Evolutionary conservation across 352 stramenopile species (phyloP), one percentile per base, ranked within the genome.

Genomic region (Phytophthora boehmeriae): DNA sequence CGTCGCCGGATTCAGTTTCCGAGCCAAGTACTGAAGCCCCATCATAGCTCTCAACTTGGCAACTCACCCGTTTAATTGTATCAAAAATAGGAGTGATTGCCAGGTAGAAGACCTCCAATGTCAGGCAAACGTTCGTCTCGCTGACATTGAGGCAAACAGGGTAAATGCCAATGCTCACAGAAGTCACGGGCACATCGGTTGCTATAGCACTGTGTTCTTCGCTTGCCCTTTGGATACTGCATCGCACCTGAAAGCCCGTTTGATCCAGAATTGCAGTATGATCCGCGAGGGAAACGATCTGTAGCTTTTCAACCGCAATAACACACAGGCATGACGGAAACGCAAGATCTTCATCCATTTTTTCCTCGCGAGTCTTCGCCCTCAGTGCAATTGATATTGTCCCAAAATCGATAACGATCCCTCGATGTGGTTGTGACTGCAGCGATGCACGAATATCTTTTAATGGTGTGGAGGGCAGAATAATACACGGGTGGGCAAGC

Each of bases 361-460:
- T 22, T 20, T 16, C 28, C n/a, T 61, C 47, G 5, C 23, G 20
- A 10, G 43, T 58, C 66, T 68, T 51, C 20, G 50, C 69, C 47
- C 54, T 56, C 42, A 67, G 39, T 45, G 19, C 59, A 30, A 62
- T 39, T 55, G 47, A 63, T 67, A 86, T 83, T 10, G 54, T 63
- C 8, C 80, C 80, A n/a, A 89, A 78, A 39, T 89, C 77, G 28
- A 89, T 34, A 19, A 82, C 56, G 20, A 86, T 61, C 2, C 75
- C 80, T 44, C 78, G 66, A 8, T 57, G 65, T 10, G 62, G 59
- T 22, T 77, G 51, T 11, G 63, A 66, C 53, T 71, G 63, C 17
- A 73, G 50, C 14, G 60, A 75, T 4, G 44, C 38, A 36, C 49
- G 54, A 20, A 66, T 66, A 23, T 74, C 60, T 44, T 72, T 71